Base-by-base conservation (phyloP, 345 rosid species). In the rapeseed (Brassica napus) region DNA sequence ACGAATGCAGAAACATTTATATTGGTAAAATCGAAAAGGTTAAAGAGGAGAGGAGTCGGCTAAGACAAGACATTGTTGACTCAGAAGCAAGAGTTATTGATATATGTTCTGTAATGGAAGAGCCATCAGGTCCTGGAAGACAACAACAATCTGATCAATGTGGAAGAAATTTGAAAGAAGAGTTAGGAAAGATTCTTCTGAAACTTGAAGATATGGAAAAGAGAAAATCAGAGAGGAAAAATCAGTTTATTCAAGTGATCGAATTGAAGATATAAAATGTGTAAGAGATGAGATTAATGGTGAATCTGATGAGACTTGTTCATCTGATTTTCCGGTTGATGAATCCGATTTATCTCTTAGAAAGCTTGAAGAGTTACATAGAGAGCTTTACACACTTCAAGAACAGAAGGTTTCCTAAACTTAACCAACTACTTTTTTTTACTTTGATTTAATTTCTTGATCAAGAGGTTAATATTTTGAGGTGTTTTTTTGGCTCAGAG, bases 151-250 rank as follows among this genome's bases (percentile, higher is more conserved):
- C 86, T 71, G 98, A 95, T 80, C 94, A 87, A 87, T 83, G 39
- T 82, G 77, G 71, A 54, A 89, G 78, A 84, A 92, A 93, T 83
- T 87, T 93, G 81, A 95, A 90, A 82, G 92, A 89, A 73, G 99
- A 93, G 83, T 86, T 93, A 14, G 73, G 60, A 65, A 91, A 30
- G 71, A 87, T 89, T 72, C 84, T 91, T 81, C 97, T 92, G 18
- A 97, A 89, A 71, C 73, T 95, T 76, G 97, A 95, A 82, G 99
- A 91, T 72, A 89, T 95, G 94, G 83, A 78, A 67, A 91, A 88
- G 76, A 86, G 92, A 84, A 90, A 87, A 83, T 37, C 68, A 3
- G 98, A 95, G 69, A 86, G 99, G 84, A 93, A 84, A 84, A 84
- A 77, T 72, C 97, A 91, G 78, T 95, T 95, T 71, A 52, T 85